Conservation (phyloP, 1,284 basidiomycete species). For the Leccinum pallidistipes region DNA sequence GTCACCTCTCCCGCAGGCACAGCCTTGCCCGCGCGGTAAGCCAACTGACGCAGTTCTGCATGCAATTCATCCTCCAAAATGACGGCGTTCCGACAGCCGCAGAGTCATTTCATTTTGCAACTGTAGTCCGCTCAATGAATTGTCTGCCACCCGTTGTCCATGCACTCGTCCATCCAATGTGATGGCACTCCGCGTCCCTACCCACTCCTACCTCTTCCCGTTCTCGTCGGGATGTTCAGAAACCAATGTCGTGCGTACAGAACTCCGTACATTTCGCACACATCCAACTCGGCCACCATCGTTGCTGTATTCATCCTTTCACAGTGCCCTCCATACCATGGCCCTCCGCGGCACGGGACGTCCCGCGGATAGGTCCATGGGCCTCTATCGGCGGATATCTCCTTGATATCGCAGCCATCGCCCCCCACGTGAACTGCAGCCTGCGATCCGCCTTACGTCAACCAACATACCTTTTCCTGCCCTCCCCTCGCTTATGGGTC, state of each 20-base stretch:
- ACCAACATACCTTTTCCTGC: conserved; percentile 34
- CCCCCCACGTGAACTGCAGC: conserved; percentile 23
- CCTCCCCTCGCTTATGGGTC: conserved; percentile 34
- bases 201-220: conserved; percentile 5
- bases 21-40: conserved; percentile 5
- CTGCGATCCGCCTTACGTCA: conserved; percentile 33
- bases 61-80: conserved; percentile 26
- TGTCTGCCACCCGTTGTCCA: conserved; percentile 32
- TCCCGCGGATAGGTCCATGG: conserved; percentile 17
- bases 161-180: conserved; percentile 19
- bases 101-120: conserved; percentile 31
- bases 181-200: conserved; percentile 9
- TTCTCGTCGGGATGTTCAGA: conserved; percentile 24
- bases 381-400: conserved; percentile 33
- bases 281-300: neutral
- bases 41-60: conserved; percentile 15
- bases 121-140: conserved; percentile 30
- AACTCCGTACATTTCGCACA: conserved; percentile 7
- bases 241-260: conserved; percentile 2
- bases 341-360: conserved; percentile 2
- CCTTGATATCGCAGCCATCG: conserved; percentile 23
- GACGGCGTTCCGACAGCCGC: conserved; percentile 27
- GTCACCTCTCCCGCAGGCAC: conserved; percentile 14
- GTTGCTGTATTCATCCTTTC: neutral
- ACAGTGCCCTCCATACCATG: neutral